Percentiles rank a stretch among this genome's conserved stretches.
phyloP scores from a whole-genome alignment of 352 stramenopile genomes.

The Pythium biforme region DNA sequence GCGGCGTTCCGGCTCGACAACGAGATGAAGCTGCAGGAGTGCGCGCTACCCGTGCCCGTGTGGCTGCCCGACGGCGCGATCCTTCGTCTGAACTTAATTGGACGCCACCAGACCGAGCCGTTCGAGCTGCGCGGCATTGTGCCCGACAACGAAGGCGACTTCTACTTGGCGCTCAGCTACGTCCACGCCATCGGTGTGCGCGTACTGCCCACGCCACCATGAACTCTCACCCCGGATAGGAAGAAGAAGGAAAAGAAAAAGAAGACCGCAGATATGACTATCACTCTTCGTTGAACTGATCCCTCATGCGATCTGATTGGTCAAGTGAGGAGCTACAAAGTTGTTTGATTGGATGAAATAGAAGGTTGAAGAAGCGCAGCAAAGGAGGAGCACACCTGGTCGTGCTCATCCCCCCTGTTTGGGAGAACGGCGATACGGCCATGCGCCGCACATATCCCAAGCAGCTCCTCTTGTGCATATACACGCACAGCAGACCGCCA shows the following conservation, averaged over 20 bases:
- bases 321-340: neutral
- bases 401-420: neutral
- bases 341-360: conserved; percentile 7
- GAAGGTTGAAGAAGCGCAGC: conserved; percentile 14
- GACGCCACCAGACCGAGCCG: conserved; percentile 47
- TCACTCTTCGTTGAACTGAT: conserved; percentile 7
- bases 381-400: neutral
- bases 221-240: too few species aligned
- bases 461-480: neutral
- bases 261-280: conserved; percentile 5
- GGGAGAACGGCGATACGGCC: neutral
- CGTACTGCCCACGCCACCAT: neutral
- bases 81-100: conserved; percentile 58
- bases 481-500: too few species aligned
- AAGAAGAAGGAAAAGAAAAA: neutral
- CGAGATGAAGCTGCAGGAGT: conserved; percentile 70
- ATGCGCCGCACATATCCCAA: neutral
- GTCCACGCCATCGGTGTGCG: conserved; percentile 29
- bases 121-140: conserved; percentile 54
- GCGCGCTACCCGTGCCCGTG: conserved; percentile 42
- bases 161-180: conserved; percentile 77
- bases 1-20: conserved; percentile 50
- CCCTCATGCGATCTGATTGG: conserved; percentile 9
- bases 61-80: conserved; percentile 47
- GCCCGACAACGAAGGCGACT: conserved; percentile 35